Percentiles rank a stretch among this genome's conserved stretches.
Evolutionary conservation across 441 rosid species (phyloP).

Genomic region (Syzygium malaccense): DNA sequence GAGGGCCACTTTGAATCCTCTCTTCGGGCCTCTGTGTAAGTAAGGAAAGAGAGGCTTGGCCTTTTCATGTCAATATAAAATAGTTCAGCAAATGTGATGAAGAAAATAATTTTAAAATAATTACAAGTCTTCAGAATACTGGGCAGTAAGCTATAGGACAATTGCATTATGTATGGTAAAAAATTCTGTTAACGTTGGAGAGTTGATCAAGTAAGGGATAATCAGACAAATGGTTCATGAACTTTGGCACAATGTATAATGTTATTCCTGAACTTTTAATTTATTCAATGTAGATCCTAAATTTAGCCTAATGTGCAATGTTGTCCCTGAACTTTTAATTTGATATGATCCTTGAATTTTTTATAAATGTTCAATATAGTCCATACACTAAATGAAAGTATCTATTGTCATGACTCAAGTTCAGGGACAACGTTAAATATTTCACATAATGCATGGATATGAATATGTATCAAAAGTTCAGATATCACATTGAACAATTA

Average conservation of each 20-base stretch:
- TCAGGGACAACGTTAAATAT: neutral
- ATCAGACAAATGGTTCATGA: neutral
- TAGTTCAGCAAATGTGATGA: neutral
- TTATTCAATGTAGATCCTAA: neutral
- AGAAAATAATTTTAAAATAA: neutral
- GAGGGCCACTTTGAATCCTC: neutral
- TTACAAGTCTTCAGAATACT: neutral
- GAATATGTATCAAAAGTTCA: rapidly evolving
- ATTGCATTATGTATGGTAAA: neutral
- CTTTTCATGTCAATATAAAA: neutral
- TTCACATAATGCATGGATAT: neutral
- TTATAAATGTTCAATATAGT: rapidly evolving
- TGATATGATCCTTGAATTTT: neutral
- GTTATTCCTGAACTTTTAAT: neutral
- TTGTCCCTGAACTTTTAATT: rapidly evolving
- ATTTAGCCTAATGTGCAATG: rapidly evolving
- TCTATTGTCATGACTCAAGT: neutral
- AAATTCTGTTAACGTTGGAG: neutral
- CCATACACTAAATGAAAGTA: rapidly evolving
- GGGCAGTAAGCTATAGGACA: neutral
- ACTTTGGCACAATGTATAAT: neutral
- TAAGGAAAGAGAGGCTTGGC: neutral
- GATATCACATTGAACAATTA: too few relatives aligned
- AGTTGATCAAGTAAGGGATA: neutral
- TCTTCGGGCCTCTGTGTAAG: neutral